A percentile compares a stretch with the other conserved stretches of the same genome.
phyloP scores from a whole-genome alignment of 23 red algal species.

The Agarophyton chilense region DNA sequence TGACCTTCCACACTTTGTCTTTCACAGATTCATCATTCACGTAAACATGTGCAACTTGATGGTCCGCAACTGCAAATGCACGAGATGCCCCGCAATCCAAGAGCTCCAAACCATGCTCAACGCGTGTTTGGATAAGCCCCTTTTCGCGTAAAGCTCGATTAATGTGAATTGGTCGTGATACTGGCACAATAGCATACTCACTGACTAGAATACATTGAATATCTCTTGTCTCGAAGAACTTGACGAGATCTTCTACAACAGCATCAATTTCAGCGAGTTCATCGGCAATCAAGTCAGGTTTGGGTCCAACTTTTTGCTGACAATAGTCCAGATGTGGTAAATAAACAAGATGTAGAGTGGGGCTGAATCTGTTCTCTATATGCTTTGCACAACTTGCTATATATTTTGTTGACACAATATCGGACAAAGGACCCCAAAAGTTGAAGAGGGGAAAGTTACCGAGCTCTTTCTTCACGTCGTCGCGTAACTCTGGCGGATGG shows the following conservation, averaged over 20 bases:
- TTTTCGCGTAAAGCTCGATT: constrained; percentile 70
- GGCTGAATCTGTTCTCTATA: constrained; percentile 39
- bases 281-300: constrained; percentile 16
- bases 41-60: constrained; percentile 83
- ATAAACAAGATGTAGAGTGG: constrained; percentile 78
- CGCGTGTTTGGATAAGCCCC: constrained; percentile 46
- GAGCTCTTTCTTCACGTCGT: constrained; percentile 42
- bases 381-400: constrained; percentile 63
- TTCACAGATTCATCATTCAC: constrained; percentile 58
- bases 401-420: constrained; percentile 43
- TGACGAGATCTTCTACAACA: constrained; percentile 59
- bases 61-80: constrained; percentile 77
- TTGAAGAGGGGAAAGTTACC: constrained; percentile 81
- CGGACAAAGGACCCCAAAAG: constrained; percentile 78
- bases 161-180: constrained; percentile 57
- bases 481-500: constrained; percentile 55
- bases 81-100: constrained; percentile 68
- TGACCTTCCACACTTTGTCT: constrained; percentile 15
- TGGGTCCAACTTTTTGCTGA: constrained; percentile 63
- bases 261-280: constrained; percentile 72
- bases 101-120: constrained; percentile 53
- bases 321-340: constrained; percentile 79
- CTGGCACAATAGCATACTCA: constrained; percentile 74
- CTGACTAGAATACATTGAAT: constrained; percentile 51
- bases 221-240: constrained; percentile 46